Evolutionary conservation across 495 filamentous ascomycete genomes (phyloP).

Genomic region (Cercophora scortea): DNA sequence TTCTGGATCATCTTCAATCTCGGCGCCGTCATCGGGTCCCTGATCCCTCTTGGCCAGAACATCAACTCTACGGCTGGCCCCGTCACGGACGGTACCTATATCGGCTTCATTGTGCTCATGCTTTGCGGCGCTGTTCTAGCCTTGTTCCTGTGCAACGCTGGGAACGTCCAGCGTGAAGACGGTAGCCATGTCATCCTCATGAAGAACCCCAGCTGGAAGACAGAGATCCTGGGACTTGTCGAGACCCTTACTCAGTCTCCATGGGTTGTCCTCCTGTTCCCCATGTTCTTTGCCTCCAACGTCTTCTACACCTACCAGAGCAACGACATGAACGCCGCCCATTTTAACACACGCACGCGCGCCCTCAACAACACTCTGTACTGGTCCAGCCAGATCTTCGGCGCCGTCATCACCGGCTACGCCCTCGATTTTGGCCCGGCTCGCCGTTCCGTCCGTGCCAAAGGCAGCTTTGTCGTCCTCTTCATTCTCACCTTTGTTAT

Average conservation of each 20-base stretch:
- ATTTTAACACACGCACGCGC: conserved; percentile 76
- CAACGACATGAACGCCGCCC: conserved; percentile 55
- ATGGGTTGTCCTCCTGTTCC: conserved; percentile 80
- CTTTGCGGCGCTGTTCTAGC: conserved; percentile 63
- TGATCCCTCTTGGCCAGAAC: conserved; percentile 79
- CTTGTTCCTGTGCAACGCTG: conserved; percentile 66
- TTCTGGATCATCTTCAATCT: conserved; percentile 97
- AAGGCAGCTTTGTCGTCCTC: conserved; percentile 56
- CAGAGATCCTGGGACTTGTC: conserved; percentile 71
- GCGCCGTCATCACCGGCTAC: conserved; percentile 69
- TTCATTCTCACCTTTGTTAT: conserved; percentile 70
- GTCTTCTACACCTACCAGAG: conserved; percentile 72
- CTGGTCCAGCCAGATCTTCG: conserved; percentile 82
- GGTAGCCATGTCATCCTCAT: conserved; percentile 71
- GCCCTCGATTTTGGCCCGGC: conserved; percentile 59
- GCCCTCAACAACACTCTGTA: conserved; percentile 81
- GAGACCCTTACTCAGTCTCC: conserved; percentile 64
- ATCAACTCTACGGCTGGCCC: conserved; percentile 50
- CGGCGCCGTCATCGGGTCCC: conserved; percentile 80
- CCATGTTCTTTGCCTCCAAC: conserved; percentile 77
- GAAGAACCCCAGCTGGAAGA: conserved; percentile 76
- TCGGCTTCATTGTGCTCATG: conserved; percentile 87
- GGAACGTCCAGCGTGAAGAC: conserved; percentile 69
- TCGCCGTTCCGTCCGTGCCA: conserved; percentile 67
- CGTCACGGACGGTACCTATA: conserved; percentile 80